Evolutionary conservation across 1,284 basidiomycete genomes (phyloP), one percentile per base, ranked within the genome.

Genomic region (Marasmius oreades): DNA sequence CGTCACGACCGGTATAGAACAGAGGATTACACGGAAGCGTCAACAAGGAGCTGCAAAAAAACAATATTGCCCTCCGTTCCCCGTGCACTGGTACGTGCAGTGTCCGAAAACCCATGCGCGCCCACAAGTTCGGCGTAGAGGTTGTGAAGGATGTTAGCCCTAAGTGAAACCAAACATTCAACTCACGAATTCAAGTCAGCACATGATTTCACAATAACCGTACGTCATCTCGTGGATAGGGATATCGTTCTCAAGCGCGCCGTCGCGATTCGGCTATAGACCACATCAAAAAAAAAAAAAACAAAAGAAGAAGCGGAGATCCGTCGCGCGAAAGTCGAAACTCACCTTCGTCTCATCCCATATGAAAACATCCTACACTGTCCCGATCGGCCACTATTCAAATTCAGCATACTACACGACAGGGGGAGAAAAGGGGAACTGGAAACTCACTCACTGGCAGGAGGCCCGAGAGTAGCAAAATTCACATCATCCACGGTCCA

Each of bases 21-120:
- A 74, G 79, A 4, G 79, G 79, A 66, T 78, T 78, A 68, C 79
- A 81, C 6, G 78, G 79, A 72, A 14, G 77, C 66, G 62, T 80
- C 78, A 55, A 80, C 69, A 67, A 78, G 76, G 47, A 80, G 72
- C 57, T 77, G 77, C 34, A 81, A 58, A 69, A 70, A 77, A 11
- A 63, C 48, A 14, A 65, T 52, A 33, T 62, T 61, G 20, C 45
- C 45, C 2, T 8, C 5, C 5, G 45, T 20, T 5, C 45, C 45
- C 1, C 7, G 5, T 7, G 45, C 6, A 62, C 79, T 69, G 5
- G 77, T 46, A 7, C 5, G 45, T 5, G 26, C 45, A 23, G 1
- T 24, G 1, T 16, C 2, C 1, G 45, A 46, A 7, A 10, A 24
- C 2, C 45, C 20, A 20, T 28, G 20, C 1, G 3, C 23, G 26